These are phyloP conservation scores for Metschnikowia lachancei DNA, from an alignment of 805 yeast genomes.

Conservation along the genomic window DNA sequence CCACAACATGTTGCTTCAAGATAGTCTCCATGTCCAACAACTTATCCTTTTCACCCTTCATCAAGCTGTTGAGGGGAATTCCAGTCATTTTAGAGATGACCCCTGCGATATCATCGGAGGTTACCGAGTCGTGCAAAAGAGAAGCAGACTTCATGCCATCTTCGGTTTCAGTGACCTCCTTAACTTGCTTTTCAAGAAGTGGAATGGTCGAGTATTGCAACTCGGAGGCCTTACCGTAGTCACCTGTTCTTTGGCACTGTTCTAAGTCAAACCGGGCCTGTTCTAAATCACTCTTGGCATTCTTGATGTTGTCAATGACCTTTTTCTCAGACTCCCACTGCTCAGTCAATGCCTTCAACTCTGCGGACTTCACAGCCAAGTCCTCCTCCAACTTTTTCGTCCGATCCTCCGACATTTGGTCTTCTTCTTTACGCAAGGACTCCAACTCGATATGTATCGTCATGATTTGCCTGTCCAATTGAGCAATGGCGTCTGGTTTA, in stretches of 20 bases:
- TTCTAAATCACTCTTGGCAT: conserved; percentile 79
- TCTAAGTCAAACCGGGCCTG: conserved; percentile 81
- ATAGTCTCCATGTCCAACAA: conserved; percentile 82
- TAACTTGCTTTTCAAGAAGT: conserved; percentile 61
- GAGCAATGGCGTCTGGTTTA: conserved; percentile 91
- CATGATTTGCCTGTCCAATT: conserved; percentile 83
- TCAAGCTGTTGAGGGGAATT: conserved; percentile 83
- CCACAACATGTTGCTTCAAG: conserved; percentile 75
- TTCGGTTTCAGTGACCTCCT: conserved; percentile 41
- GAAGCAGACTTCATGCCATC: conserved; percentile 26
- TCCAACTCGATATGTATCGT: conserved; percentile 94
- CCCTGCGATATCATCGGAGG: conserved; percentile 88
- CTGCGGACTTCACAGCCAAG: conserved; percentile 58
- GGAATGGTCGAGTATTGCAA: conserved; percentile 88
- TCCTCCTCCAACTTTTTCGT: conserved; percentile 70
- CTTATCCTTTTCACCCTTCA: conserved; percentile 94
- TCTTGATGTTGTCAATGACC: conserved; percentile 73
- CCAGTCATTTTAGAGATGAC: conserved; percentile 96
- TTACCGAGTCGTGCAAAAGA: conserved; percentile 84
- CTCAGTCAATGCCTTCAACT: conserved; percentile 66
- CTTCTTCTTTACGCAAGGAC: conserved; percentile 89
- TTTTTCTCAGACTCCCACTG: conserved; percentile 84
- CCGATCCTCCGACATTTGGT: conserved; percentile 76
- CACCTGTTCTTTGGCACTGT: conserved; percentile 76
- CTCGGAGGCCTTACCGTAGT: conserved; percentile 85